Evolutionary conservation across 306 rosid genomes (phyloP).

Genomic region (Urtica urens): DNA sequence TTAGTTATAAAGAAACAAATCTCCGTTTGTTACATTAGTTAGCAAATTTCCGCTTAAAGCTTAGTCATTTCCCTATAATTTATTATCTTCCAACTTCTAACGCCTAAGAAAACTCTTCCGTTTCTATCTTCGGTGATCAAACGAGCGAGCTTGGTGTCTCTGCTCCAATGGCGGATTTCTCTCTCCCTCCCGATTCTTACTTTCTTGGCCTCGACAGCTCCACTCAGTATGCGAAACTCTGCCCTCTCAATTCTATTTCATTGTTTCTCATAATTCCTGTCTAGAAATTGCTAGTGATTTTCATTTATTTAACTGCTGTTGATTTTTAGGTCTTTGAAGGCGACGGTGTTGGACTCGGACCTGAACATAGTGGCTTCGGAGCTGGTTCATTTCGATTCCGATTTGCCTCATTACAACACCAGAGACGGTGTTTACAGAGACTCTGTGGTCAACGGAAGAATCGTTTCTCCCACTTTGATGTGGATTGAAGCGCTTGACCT

Average conservation of each 20-base stretch:
- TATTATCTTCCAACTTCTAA: too few species aligned
- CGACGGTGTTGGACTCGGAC: constrained; percentile 71
- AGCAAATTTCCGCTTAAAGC: background rate
- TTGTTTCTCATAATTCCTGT: background rate
- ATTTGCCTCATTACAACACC: constrained; percentile 74
- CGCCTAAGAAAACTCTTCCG: background rate
- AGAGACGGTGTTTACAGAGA: constrained; percentile 90
- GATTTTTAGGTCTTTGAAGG: constrained; percentile 73
- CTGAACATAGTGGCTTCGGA: constrained; percentile 61
- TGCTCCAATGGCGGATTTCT: constrained; percentile 47
- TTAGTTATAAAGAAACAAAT: background rate
- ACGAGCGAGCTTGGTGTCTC: background rate
- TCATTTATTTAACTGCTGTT: background rate
- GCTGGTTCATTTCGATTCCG: constrained; percentile 69
- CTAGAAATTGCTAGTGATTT: background rate
- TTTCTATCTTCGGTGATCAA: background rate
- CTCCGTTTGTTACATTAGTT: background rate
- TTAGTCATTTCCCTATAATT: background rate
- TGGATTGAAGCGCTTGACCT: constrained; percentile 96
- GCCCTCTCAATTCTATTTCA: background rate
- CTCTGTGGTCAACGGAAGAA: constrained; percentile 48
- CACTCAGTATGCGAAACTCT: constrained; percentile 53
- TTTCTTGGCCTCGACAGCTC: constrained; percentile 89
- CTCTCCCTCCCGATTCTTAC: constrained; percentile 54
- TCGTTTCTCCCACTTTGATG: constrained; percentile 90